Percentiles rank a stretch among this genome's conserved stretches.
Evolutionary conservation across 805 yeast genomes (phyloP).

Genomic region (Schwanniomyces occidentalis): DNA sequence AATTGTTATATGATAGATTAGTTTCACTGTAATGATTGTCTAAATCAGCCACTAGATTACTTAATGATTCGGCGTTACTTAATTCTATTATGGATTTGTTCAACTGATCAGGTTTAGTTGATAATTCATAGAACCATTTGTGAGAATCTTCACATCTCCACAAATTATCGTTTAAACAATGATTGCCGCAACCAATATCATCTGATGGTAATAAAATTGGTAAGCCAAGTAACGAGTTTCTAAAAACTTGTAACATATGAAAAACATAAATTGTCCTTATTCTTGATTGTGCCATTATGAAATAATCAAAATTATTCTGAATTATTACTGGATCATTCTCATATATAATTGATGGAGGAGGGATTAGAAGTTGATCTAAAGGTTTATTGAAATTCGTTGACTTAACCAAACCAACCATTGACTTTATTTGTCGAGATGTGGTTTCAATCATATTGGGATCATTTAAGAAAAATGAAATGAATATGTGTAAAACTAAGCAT

Average conservation of each 20-base stretch:
- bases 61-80: conserved; percentile 54
- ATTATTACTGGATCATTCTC: conserved; percentile 25
- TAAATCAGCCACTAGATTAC: conserved; percentile 47
- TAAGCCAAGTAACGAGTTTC: conserved; percentile 46
- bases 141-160: conserved; percentile 54
- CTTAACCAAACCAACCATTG: conserved; percentile 54
- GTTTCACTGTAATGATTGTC: conserved; percentile 38
- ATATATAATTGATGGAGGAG: conserved; percentile 34
- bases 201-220: conserved; percentile 37
- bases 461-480: conserved; percentile 56
- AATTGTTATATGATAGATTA: conserved; percentile 47
- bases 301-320: conserved; percentile 49
- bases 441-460: conserved; percentile 51
- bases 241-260: conserved; percentile 49
- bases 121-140: conserved; percentile 50
- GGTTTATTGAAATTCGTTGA: conserved; percentile 55
- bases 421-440: conserved; percentile 52
- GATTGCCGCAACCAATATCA: conserved; percentile 64
- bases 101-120: conserved; percentile 1
- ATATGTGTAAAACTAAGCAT: conserved; percentile 55
- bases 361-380: conserved; percentile 44
- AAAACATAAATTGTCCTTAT: conserved; percentile 54
- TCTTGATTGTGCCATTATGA: conserved; percentile 54
- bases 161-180: conserved; percentile 57
- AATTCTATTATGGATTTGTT: conserved; percentile 43